phyloP scores from a whole-genome alignment of 768 basidiomycete genomes.

The Stropharia rugosoannulata region DNA sequence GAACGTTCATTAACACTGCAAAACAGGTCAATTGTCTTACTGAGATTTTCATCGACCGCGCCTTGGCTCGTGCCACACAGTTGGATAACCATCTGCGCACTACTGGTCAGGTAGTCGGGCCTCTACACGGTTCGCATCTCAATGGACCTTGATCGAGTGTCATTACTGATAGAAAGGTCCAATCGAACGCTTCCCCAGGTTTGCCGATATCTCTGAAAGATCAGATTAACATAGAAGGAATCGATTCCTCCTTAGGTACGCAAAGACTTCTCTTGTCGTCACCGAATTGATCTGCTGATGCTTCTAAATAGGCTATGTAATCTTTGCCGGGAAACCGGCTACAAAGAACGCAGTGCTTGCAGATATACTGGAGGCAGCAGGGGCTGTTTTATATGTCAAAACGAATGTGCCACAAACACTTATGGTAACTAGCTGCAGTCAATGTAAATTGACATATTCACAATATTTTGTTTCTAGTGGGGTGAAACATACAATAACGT shows the following conservation, averaged over 20 bases:
- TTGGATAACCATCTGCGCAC: conserved; percentile 60
- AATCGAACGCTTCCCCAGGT: conserved; percentile 18
- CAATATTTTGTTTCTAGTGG: conserved; percentile 43
- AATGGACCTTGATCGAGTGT: not conserved
- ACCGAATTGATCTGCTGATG: not conserved
- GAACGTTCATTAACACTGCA: not conserved
- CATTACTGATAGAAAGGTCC: not conserved
- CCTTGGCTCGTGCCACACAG: conserved; percentile 59
- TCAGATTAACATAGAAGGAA: conserved; percentile 64
- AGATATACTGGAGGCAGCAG: conserved; percentile 60
- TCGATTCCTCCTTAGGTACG: conserved; percentile 68
- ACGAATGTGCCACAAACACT: conserved; percentile 78
- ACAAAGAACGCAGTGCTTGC: conserved; percentile 60
- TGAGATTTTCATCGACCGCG: conserved; percentile 76
- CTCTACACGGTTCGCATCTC: conserved; percentile 55
- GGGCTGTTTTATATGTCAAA: conserved; percentile 70
- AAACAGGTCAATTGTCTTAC: conserved; percentile 76
- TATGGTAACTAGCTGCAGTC: conserved; percentile 44
- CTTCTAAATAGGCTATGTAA: conserved; percentile 62
- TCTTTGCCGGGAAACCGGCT: conserved; percentile 64
- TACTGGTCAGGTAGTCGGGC: conserved; percentile 68
- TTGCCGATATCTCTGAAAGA: conserved; percentile 77
- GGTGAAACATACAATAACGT: conserved; percentile 76
- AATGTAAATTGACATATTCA: not conserved
- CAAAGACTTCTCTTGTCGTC: not conserved